These are phyloP conservation scores for Alternaria tenuissima DNA, from an alignment of 2,329 filamentous ascomycete species.

Conservation along the genomic window DNA sequence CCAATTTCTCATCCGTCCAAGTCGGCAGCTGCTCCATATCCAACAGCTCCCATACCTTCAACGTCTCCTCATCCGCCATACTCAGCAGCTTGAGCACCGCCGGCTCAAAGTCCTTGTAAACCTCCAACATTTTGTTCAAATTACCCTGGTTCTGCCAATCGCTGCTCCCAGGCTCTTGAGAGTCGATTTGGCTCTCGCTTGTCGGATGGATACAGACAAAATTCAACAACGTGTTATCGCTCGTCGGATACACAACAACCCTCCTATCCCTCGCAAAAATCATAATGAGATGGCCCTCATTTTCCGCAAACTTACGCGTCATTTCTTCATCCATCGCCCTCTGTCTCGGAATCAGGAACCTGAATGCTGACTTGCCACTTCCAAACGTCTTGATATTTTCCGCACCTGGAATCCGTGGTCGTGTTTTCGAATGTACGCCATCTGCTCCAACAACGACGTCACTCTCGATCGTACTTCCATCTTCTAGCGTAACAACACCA, in stretches of 20 bases:
- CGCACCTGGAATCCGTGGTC: conserved; percentile 34
- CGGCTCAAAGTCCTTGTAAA: conserved; percentile 51
- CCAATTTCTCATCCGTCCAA: conserved; percentile 64
- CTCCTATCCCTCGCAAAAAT: conserved; percentile 55
- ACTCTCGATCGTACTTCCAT: conserved; percentile 55
- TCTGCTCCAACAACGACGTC: conserved; percentile 64
- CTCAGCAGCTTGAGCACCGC: conserved; percentile 47
- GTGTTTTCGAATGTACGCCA: conserved; percentile 58
- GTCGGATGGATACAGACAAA: conserved; percentile 56
- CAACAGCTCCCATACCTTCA: conserved; percentile 50
- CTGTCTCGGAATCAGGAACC: conserved; percentile 63
- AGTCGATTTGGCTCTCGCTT: conserved; percentile 34
- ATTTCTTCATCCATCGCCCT: conserved; percentile 52
- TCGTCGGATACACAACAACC: conserved; percentile 59
- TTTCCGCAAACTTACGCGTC: conserved; percentile 49
- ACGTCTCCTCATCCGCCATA: conserved; percentile 49
- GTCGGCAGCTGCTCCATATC: conserved; percentile 68
- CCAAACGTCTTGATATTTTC: conserved; percentile 51
- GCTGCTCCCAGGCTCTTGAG: conserved; percentile 16
- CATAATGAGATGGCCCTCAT: conserved; percentile 55
- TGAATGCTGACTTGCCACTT: conserved; percentile 65
- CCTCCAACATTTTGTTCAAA: conserved; percentile 51
- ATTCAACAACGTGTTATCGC: conserved; percentile 58
- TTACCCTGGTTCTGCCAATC: conserved; percentile 52
- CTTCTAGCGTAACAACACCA: conserved; percentile 37